Evolutionary conservation across 2,329 filamentous ascomycete species (phyloP).

Genomic region (Aspergillus ibericus): DNA sequence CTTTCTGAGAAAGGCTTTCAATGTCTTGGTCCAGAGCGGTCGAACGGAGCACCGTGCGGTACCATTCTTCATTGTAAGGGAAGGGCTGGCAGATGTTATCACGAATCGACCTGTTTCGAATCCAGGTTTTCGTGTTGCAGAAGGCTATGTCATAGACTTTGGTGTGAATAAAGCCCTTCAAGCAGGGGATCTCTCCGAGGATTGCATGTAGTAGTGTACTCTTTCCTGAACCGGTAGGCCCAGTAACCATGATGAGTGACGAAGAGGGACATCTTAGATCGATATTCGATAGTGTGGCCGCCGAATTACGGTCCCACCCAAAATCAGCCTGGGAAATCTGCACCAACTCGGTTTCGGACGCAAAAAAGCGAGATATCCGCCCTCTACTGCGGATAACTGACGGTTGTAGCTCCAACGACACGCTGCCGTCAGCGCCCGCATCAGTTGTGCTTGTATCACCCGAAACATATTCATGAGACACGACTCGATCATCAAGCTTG

Average conservation of each 20-base stretch:
- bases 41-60: not conserved
- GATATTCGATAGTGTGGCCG: not conserved
- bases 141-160: not conserved
- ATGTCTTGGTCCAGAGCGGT: not conserved
- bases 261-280: not conserved
- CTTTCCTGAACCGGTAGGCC: not conserved
- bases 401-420: not conserved
- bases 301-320: not conserved
- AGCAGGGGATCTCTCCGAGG: not conserved
- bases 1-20: constrained; percentile 69
- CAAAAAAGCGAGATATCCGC: not conserved
- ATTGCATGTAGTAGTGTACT: not conserved
- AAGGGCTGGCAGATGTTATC: not conserved
- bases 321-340: not conserved
- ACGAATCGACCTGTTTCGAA: not conserved
- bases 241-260: not conserved
- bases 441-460: not conserved
- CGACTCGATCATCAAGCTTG: not conserved
- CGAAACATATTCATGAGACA: too few species aligned
- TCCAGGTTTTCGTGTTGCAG: not conserved
- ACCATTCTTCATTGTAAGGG: not conserved
- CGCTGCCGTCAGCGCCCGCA: not conserved
- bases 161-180: not conserved
- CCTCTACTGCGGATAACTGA: not conserved
- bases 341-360: not conserved